Evolutionary conservation across 2,329 filamentous ascomycete genomes (phyloP).

Genomic region (Macrophomina phaseolina): DNA sequence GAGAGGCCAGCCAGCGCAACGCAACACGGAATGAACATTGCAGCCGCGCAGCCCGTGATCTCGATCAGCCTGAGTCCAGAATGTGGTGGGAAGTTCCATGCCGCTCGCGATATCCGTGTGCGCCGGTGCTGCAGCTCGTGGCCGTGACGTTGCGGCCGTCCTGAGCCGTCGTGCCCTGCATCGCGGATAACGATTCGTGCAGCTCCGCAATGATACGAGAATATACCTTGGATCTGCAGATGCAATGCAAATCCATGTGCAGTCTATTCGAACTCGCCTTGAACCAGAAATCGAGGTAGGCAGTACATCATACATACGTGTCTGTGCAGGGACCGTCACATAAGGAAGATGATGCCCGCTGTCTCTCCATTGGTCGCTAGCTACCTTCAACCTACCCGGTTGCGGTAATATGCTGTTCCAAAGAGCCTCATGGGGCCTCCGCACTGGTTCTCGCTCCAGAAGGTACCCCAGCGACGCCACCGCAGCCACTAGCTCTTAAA

Average conservation of each 20-base stretch:
- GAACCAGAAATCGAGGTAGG: too few species aligned
- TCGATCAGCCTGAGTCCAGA: not conserved
- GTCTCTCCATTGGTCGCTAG: not conserved
- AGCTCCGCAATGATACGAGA: constrained; percentile 4
- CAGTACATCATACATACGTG: too few species aligned
- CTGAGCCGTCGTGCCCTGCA: not conserved
- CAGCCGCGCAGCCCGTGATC: not conserved
- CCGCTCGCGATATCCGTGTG: not conserved
- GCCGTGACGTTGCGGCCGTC: not conserved
- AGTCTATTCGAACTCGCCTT: not conserved
- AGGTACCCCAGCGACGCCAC: not conserved
- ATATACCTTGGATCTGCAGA: not conserved
- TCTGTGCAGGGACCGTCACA: too few species aligned
- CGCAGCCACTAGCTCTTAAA: not conserved
- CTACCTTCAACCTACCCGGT: not conserved
- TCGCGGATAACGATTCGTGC: not conserved
- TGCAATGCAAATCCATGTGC: constrained; percentile 11
- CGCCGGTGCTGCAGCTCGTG: not conserved
- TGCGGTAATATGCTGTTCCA: not conserved
- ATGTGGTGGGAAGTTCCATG: not conserved
- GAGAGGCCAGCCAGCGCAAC: not conserved
- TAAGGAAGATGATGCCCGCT: not conserved
- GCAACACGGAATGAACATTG: not conserved
- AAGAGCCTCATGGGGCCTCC: not conserved
- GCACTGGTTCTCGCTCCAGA: not conserved